phyloP scores from a whole-genome alignment of 768 basidiomycete species.

The Podaxis sp. region DNA sequence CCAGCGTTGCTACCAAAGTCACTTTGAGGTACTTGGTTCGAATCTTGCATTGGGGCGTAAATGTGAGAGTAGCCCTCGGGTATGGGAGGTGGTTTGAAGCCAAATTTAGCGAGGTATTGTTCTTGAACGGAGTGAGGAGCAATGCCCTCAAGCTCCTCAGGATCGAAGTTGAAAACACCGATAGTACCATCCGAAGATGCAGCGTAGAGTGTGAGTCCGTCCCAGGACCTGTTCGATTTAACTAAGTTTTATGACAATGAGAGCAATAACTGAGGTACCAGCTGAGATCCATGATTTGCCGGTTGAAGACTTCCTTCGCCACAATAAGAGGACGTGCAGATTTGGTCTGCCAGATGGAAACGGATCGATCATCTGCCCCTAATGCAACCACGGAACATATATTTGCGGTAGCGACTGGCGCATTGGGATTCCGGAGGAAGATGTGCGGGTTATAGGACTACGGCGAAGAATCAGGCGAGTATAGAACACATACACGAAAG shows the following conservation, averaged over 20 bases:
- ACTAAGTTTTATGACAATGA: not conserved
- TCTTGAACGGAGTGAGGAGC: conserved; percentile 72
- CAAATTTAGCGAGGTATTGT: conserved; percentile 81
- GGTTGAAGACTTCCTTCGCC: conserved; percentile 89
- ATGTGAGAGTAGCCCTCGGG: conserved; percentile 72
- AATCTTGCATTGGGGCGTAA: conserved; percentile 30
- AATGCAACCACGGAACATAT: conserved; percentile 92
- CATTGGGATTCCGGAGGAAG: conserved; percentile 74
- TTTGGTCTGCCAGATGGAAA: conserved; percentile 97
- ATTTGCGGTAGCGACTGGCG: conserved; percentile 73
- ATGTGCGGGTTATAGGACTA: conserved; percentile 94
- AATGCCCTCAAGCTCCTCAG: conserved; percentile 79
- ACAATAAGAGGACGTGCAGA: conserved; percentile 89
- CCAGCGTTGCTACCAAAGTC: conserved; percentile 26
- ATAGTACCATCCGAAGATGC: conserved; percentile 96
- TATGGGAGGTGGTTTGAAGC: conserved; percentile 64
- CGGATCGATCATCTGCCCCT: conserved; percentile 89
- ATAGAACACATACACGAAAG: not conserved
- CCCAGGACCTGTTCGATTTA: conserved; percentile 69
- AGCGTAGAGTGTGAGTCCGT: conserved; percentile 90
- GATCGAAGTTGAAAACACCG: conserved; percentile 82
- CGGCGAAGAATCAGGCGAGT: not conserved
- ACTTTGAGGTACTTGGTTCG: conserved; percentile 29
- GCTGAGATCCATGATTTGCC: conserved; percentile 93
- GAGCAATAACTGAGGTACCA: conserved; percentile 58